These are phyloP conservation scores for Gaultheria prostrata DNA, from an alignment of 148 eudicot genomes.

Conservation along the genomic window DNA sequence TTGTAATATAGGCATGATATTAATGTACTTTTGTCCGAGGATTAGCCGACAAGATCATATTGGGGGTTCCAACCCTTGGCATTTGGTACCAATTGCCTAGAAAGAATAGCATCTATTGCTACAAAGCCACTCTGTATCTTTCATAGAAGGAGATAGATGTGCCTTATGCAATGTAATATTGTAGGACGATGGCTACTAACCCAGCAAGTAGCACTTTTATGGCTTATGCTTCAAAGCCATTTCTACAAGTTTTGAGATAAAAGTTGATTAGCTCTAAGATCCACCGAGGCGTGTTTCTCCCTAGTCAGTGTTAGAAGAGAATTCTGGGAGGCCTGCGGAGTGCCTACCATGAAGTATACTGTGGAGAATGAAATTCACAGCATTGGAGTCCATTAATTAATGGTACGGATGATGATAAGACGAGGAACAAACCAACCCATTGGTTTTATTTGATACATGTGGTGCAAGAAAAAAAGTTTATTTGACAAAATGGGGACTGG, in stretches of 20 bases:
- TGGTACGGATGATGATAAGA: neutral
- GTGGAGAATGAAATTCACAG: neutral
- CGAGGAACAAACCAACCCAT: neutral
- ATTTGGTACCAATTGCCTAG: neutral
- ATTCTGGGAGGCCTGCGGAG: neutral
- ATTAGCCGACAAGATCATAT: neutral
- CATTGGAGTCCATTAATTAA: neutral
- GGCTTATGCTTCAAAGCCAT: neutral
- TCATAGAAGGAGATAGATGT: neutral
- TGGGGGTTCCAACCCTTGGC: neutral
- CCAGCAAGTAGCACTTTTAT: neutral
- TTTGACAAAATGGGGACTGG: neutral
- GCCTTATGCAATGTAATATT: neutral
- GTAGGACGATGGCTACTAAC: neutral
- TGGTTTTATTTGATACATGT: neutral
- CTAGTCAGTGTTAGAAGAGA: neutral
- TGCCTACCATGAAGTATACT: neutral
- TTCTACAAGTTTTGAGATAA: neutral
- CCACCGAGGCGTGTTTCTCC: neutral
- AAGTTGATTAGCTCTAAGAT: neutral
- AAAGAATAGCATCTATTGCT: neutral
- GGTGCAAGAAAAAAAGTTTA: neutral
- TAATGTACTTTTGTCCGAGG: neutral
- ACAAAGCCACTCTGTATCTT: neutral
- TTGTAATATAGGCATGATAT: neutral